Conservation (phyloP, 2,329 filamentous ascomycete genomes). For the Clonostachys rhizophaga region DNA sequence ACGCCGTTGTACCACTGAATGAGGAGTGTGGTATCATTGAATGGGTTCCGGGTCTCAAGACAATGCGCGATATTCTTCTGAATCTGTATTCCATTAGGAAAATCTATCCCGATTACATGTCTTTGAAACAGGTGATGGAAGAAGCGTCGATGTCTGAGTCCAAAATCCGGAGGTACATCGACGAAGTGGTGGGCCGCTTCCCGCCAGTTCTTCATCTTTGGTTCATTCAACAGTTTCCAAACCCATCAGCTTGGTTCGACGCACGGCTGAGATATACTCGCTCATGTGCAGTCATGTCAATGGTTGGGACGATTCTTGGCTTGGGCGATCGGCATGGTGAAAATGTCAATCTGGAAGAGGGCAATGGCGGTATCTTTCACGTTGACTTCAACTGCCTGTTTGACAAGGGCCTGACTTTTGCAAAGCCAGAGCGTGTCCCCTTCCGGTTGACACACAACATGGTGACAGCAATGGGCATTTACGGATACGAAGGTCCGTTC, state of each 20-base stretch:
- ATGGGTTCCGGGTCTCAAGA: slow-evolving; percentile 96
- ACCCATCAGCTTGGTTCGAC: slow-evolving; percentile 87
- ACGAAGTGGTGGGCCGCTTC: slow-evolving; percentile 61
- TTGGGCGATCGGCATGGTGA: slow-evolving; percentile 95
- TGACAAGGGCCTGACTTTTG: slow-evolving; percentile 93
- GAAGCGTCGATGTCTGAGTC: slow-evolving; percentile 51
- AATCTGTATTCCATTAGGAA: slow-evolving; percentile 72
- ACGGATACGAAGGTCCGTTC: slow-evolving; percentile 91
- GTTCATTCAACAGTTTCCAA: slow-evolving; percentile 94
- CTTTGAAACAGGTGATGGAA: slow-evolving; percentile 61
- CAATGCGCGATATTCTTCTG: slow-evolving; percentile 85
- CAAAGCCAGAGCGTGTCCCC: slow-evolving; percentile 89
- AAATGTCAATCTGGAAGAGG: slow-evolving; percentile 92
- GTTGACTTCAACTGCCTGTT: slow-evolving; percentile 99
- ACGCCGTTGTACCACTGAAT: slow-evolving; percentile 92
- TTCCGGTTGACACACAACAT: slow-evolving; percentile 99
- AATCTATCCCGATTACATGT: slow-evolving; percentile 63
- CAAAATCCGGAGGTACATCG: slow-evolving; percentile 68
- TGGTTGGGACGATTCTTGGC: slow-evolving; percentile 91
- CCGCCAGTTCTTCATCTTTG: slow-evolving; percentile 84
- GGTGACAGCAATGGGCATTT: slow-evolving; percentile 94
- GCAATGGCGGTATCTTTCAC: slow-evolving; percentile 89
- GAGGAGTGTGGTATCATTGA: slow-evolving; percentile 98
- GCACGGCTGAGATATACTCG: slow-evolving; percentile 86
- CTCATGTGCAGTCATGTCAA: slow-evolving; percentile 98